Evolutionary conservation across 352 stramenopile species (phyloP).

Genomic region (Globisporangium cylindrosporum): DNA sequence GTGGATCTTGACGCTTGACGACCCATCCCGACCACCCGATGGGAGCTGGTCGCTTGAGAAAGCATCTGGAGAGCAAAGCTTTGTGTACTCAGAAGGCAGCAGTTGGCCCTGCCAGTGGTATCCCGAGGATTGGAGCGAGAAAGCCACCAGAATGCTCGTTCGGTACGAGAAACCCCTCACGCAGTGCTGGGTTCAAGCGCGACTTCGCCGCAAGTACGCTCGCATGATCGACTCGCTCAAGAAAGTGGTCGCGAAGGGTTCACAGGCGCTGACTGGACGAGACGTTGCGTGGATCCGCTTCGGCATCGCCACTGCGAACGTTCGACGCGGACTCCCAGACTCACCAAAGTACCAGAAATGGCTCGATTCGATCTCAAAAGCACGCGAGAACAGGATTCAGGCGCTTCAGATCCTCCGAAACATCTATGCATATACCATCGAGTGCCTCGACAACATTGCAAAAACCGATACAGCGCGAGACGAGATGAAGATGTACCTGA

Average conservation of each 20-base stretch:
- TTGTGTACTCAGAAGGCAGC: not conserved
- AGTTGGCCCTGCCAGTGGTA: conserved; percentile 9
- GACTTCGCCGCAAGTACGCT: conserved; percentile 1
- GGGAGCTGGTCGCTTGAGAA: not conserved
- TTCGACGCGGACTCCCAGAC: conserved; percentile 15
- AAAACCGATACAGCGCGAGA: not conserved
- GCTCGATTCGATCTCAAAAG: not conserved
- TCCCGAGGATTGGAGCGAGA: not conserved
- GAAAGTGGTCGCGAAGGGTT: not conserved
- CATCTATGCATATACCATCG: not conserved
- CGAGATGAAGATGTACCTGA: conserved; percentile 8
- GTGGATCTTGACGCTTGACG: conserved; percentile 17
- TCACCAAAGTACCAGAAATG: conserved; percentile 5
- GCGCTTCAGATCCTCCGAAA: not conserved
- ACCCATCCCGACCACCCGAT: conserved; percentile 2
- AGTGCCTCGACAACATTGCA: not conserved
- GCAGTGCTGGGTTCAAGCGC: not conserved
- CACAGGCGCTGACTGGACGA: conserved; percentile 5
- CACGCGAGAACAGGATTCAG: not conserved
- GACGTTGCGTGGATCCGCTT: conserved; percentile 17
- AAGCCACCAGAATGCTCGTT: not conserved
- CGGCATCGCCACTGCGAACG: conserved; percentile 6
- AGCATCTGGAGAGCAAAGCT: not conserved
- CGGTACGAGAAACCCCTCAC: not conserved
- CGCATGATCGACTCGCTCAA: not conserved